A percentile compares a stretch with the other conserved stretches of the same genome.
These are phyloP conservation scores for Ophiostoma sp. DNA, from an alignment of 2,329 filamentous ascomycete genomes.

Conservation along the genomic window DNA sequence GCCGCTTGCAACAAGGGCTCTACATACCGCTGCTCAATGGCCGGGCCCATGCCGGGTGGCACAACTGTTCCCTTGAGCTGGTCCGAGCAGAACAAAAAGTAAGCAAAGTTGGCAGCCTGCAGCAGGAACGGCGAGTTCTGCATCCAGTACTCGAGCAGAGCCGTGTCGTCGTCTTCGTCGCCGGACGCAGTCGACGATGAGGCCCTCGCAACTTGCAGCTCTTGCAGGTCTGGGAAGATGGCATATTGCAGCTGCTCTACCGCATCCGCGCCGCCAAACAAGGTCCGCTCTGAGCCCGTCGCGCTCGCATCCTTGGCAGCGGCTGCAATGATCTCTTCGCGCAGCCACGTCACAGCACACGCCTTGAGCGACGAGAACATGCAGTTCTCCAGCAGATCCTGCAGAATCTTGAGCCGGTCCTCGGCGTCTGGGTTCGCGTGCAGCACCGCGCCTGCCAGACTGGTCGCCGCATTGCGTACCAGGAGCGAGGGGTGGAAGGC, in stretches of 20 bases:
- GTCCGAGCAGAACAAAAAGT: slow-evolving; percentile 48
- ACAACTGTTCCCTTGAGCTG: slow-evolving; percentile 42
- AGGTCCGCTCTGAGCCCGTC: slow-evolving; percentile 28
- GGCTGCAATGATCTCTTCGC: slow-evolving; percentile 52
- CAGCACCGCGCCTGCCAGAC: slow-evolving; percentile 48
- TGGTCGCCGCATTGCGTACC: slow-evolving; percentile 51
- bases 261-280: slow-evolving; percentile 50
- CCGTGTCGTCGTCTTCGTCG: slow-evolving; percentile 30
- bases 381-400: slow-evolving; percentile 61
- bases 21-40: slow-evolving; percentile 54
- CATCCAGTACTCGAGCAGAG: slow-evolving; percentile 47
- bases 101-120: slow-evolving; percentile 56
- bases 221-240: slow-evolving; percentile 53
- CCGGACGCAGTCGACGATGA: slow-evolving; percentile 27
- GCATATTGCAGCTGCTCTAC: slow-evolving; percentile 57
- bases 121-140: slow-evolving; percentile 51
- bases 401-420: slow-evolving; percentile 55
- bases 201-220: slow-evolving; percentile 38
- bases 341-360: slow-evolving; percentile 57
- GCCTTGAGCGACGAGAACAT: slow-evolving; percentile 58
- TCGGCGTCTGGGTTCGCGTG: slow-evolving; percentile 56
- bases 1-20: slow-evolving; percentile 46
- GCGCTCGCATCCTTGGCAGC: slow-evolving; percentile 28
- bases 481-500: slow-evolving; percentile 52
- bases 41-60: slow-evolving; percentile 51